Evolutionary conservation across 176 grass and related monocot species (phyloP).

Genomic region (Zoysia japonica): DNA sequence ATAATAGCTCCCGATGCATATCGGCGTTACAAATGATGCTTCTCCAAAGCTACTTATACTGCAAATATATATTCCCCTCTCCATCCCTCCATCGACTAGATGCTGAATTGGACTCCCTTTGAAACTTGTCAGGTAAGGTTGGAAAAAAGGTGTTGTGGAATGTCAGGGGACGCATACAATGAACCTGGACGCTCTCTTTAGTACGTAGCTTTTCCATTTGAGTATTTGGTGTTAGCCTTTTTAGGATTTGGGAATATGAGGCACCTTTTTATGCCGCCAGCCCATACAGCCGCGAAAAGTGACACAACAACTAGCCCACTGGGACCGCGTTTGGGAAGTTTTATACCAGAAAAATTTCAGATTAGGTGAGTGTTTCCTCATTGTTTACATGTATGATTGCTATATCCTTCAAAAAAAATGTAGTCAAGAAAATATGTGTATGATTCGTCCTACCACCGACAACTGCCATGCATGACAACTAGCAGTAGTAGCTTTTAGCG

Average conservation of each 20-base stretch:
- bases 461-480: constrained; percentile 4
- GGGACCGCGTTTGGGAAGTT: constrained; percentile 18
- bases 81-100: background rate
- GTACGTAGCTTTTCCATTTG: constrained; percentile 22
- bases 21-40: constrained; percentile 23
- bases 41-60: constrained; percentile 50
- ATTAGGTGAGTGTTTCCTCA: constrained; percentile 18
- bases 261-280: constrained; percentile 39
- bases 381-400: constrained; percentile 35
- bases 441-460: constrained; percentile 9
- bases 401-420: background rate
- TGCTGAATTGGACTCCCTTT: constrained; percentile 13
- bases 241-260: constrained; percentile 34
- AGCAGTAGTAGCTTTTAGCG: background rate
- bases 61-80: constrained; percentile 16
- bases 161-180: constrained; percentile 43
- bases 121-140: constrained; percentile 3
- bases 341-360: background rate
- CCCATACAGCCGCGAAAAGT: constrained; percentile 37
- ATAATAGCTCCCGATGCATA: constrained; percentile 33
- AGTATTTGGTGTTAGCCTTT: constrained; percentile 6
- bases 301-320: constrained; percentile 5
- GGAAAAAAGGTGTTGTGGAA: constrained; percentile 4
- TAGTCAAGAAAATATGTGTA: background rate
- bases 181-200: constrained; percentile 62